phyloP scores from a whole-genome alignment of 2,329 filamentous ascomycete species.

The Huntiella abstrusa region DNA sequence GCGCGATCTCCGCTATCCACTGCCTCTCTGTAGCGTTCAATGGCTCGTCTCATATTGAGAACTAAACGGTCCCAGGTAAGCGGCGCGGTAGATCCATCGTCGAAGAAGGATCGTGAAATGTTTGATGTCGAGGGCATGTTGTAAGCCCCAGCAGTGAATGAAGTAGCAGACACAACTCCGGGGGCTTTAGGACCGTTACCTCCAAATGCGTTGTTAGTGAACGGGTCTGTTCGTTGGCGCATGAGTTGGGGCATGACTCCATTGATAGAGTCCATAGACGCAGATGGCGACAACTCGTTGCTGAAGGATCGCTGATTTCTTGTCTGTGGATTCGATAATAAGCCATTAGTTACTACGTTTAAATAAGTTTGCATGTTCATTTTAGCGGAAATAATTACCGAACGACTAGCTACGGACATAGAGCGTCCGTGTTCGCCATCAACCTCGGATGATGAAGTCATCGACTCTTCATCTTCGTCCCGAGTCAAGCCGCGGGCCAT shows the following conservation, averaged over 20 bases:
- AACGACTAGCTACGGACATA: neutral
- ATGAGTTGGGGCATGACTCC: conserved; percentile 39
- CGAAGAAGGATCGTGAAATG: conserved; percentile 71
- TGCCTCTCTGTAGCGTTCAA: conserved; percentile 80
- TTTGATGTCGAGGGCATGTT: conserved; percentile 37
- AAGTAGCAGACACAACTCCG: conserved; percentile 39
- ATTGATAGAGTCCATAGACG: conserved; percentile 81
- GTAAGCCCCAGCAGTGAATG: conserved; percentile 40
- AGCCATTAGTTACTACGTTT: neutral
- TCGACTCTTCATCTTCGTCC: conserved; percentile 78
- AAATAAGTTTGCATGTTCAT: conserved; percentile 15
- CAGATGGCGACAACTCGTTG: conserved; percentile 63
- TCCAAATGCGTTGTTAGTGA: conserved; percentile 14
- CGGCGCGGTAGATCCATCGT: conserved; percentile 62
- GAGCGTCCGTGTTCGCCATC: conserved; percentile 9
- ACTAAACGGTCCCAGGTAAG: conserved; percentile 81
- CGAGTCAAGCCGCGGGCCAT: conserved; percentile 67
- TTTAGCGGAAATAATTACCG: conserved; percentile 12
- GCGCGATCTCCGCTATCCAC: conserved; percentile 66
- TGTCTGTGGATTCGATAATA: conserved; percentile 21
- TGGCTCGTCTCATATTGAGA: conserved; percentile 77
- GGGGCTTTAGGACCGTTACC: conserved; percentile 25
- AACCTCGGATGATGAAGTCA: conserved; percentile 14
- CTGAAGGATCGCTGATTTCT: conserved; percentile 47
- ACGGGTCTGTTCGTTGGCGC: conserved; percentile 36